Percentiles rank a stretch among this genome's conserved stretches.
Conservation (phyloP, 441 rosid species). For the Syzygium syzygioides region DNA sequence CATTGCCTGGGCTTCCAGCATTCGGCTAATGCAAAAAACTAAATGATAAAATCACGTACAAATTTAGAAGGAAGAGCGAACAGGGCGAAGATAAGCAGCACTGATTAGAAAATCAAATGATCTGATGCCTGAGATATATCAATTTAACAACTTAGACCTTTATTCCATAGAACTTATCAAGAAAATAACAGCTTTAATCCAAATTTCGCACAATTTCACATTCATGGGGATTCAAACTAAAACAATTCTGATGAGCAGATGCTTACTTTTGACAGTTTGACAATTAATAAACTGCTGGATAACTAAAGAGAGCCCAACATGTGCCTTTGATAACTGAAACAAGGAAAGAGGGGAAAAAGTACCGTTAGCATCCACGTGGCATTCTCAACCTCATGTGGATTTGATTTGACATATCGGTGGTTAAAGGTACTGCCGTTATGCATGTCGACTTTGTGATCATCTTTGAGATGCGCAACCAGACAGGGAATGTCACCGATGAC, state of each 20-base stretch:
- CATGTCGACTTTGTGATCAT: constrained; percentile 80
- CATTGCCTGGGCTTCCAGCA: neutral
- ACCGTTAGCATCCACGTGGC: constrained; percentile 91
- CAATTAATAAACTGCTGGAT: neutral
- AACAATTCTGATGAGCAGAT: neutral
- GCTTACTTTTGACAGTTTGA: neutral
- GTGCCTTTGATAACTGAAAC: neutral
- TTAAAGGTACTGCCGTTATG: constrained; percentile 72
- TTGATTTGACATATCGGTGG: constrained; percentile 70
- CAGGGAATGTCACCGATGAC: constrained; percentile 64
- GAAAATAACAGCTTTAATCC: neutral
- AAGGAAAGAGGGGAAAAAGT: constrained; percentile 1
- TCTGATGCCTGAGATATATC: neutral
- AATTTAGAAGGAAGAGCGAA: neutral
- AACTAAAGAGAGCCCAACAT: neutral
- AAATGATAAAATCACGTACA: neutral
- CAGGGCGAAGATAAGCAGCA: neutral
- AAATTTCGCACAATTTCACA: neutral
- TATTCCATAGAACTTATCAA: neutral
- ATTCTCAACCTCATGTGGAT: constrained; percentile 74
- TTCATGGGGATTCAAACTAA: neutral
- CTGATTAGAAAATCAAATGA: neutral
- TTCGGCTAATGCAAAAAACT: neutral
- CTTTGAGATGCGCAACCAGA: constrained; percentile 61
- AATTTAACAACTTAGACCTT: neutral